Conservation (phyloP, 1,284 basidiomycete species). For the Boletus smithii region DNA sequence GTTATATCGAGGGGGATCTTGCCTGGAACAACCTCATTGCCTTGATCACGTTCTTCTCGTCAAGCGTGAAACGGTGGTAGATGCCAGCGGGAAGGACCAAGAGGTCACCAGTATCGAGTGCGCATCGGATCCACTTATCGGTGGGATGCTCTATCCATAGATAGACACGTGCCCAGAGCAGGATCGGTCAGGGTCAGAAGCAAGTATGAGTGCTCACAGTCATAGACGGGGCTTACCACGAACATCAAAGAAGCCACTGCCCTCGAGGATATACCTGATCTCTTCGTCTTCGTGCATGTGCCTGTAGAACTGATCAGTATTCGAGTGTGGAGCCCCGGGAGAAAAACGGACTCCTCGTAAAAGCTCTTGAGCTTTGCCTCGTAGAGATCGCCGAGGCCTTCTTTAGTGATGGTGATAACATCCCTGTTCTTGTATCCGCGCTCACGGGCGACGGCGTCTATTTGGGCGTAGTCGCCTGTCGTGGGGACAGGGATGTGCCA, state of each 20-base stretch:
- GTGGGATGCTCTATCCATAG: conserved; percentile 43
- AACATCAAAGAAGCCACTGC: conserved; percentile 84
- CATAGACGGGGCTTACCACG: conserved; percentile 48
- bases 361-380: conserved; percentile 77
- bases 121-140: conserved; percentile 73
- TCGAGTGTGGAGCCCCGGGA: neutral
- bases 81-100: conserved; percentile 75
- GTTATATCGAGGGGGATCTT: conserved; percentile 8
- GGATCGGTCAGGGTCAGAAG: neutral
- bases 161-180: too few relatives aligned
- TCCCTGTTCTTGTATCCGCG: conserved; percentile 78
- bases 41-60: conserved; percentile 63
- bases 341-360: conserved; percentile 66
- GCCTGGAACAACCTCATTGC: conserved; percentile 80
- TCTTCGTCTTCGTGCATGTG: conserved; percentile 92
- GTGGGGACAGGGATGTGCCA: conserved; percentile 59
- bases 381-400: conserved; percentile 73
- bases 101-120: conserved; percentile 67
- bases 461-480: conserved; percentile 46
- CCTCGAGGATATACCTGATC: conserved; percentile 80
- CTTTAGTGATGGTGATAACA: conserved; percentile 69
- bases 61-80: conserved; percentile 85
- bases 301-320: conserved; percentile 37
- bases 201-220: too few relatives aligned
- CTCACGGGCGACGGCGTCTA: conserved; percentile 61